Base-by-base conservation (phyloP, 164 flowering plant genomes). In the Nymphaea thermarum region DNA sequence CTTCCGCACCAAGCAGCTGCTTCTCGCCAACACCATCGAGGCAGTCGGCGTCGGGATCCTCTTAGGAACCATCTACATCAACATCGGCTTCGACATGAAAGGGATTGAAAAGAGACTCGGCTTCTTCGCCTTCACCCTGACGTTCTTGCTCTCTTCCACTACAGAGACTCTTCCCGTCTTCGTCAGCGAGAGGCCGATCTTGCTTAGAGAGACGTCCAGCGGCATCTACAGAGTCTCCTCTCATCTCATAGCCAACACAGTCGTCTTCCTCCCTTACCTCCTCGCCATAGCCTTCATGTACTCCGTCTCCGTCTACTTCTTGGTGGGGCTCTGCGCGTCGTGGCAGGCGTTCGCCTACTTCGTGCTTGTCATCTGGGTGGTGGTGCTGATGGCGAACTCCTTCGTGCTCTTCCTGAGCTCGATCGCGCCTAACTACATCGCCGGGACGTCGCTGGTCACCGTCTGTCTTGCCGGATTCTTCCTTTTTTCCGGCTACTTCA, bases 401-500 rank as follows among this genome's bases (percentile, higher is more conserved):
- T 85, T 95, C 43, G 97, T 92, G 4, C 85, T 92, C 7, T 95
- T 88, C 82, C 62, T 92, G 71, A 92, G 98, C 76, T 84, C 99
- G 11, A 64, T 95, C 12, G 91, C 97, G 0, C 98, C 98, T 2
- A 86, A 90, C 55, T 95, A 81, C 84, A 89, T 95, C 4, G 82
- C 98, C 4, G 98, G 99, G 2, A 88, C 94, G 0, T 87, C 98
- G 2, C 81, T 90, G 0, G 85, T 92, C 43, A 85, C 97, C 2
- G 66, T 85, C 5, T 77, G 82, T 64, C 84, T 92, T 0, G 98
- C 83, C 2, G 88, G 80, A 0, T 95, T 90, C 77, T 95, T 95
- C 64, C 89, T 95, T 64, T 95, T 95, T 81, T 95, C 99, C 10
- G 99, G 99, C 18, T 92, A 92, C 77, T 95, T 95, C 82, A 90